phyloP scores from a whole-genome alignment of 1,284 basidiomycete species.

The Leccinum pachyderme region DNA sequence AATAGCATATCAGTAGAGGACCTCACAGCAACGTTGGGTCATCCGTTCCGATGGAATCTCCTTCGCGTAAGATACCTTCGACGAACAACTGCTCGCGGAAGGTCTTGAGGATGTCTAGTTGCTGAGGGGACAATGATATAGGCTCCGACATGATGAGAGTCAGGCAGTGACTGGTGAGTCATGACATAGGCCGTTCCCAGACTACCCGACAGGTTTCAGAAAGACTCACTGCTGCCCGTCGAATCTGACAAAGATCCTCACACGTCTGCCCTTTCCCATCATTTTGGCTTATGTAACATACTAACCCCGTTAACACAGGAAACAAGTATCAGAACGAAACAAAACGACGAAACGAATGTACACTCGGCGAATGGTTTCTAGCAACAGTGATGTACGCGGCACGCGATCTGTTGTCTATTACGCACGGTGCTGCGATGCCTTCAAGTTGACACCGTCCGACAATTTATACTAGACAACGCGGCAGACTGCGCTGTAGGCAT shows the following conservation, averaged over 20 bases:
- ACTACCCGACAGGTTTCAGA: neutral
- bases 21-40: conserved; percentile 59
- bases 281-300: too few species aligned
- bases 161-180: neutral
- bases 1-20: neutral
- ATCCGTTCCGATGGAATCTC: conserved; percentile 64
- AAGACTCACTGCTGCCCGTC: neutral
- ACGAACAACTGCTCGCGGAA: conserved; percentile 51
- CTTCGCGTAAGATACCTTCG: conserved; percentile 54
- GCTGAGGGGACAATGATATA: conserved; percentile 18
- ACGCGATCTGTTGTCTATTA: too few species aligned
- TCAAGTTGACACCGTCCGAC: too few species aligned
- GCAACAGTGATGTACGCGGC: too few species aligned
- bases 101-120: conserved; percentile 19
- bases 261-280: neutral
- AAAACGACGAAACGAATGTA: too few species aligned
- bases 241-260: neutral
- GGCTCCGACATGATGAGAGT: conserved; percentile 15
- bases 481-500: too few species aligned
- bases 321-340: too few species aligned
- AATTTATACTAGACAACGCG: too few species aligned
- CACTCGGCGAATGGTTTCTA: too few species aligned
- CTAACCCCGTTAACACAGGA: too few species aligned
- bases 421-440: too few species aligned
- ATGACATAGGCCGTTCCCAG: neutral